Percentiles rank a stretch among this genome's conserved stretches.
Conservation (phyloP, 768 basidiomycete genomes). For the Leccinum boreale region DNA sequence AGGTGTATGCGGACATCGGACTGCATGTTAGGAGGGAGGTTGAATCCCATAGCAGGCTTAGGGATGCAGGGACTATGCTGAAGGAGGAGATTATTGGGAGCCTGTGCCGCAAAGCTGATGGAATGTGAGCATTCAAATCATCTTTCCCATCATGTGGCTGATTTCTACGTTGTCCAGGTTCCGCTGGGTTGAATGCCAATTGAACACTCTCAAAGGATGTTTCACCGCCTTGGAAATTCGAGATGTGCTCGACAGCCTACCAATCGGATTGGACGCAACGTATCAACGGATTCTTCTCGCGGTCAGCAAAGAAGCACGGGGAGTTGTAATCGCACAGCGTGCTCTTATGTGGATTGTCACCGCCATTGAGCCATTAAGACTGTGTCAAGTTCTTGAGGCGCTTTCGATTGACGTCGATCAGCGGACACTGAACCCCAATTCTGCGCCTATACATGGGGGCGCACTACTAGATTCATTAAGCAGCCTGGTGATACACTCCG, state of each 20-base stretch:
- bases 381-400: neutral
- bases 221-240: neutral
- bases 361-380: fast-evolving
- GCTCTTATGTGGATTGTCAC: neutral
- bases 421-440: neutral
- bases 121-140: conserved; percentile 3
- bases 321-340: neutral
- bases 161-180: neutral
- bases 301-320: neutral
- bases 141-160: neutral
- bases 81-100: conserved; percentile 1
- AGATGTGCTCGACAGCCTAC: neutral
- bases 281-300: neutral
- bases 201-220: neutral
- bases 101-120: conserved; percentile 1
- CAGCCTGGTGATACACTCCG: neutral
- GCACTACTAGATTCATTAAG: neutral
- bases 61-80: neutral
- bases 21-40: conserved; percentile 4
- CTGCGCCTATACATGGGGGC: neutral
- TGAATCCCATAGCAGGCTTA: conserved; percentile 7
- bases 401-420: neutral
- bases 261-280: neutral
- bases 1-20: conserved; percentile 8
- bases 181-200: neutral